Conservation (phyloP, 352 stramenopile species). For the Globisporangium uncinulatum region DNA sequence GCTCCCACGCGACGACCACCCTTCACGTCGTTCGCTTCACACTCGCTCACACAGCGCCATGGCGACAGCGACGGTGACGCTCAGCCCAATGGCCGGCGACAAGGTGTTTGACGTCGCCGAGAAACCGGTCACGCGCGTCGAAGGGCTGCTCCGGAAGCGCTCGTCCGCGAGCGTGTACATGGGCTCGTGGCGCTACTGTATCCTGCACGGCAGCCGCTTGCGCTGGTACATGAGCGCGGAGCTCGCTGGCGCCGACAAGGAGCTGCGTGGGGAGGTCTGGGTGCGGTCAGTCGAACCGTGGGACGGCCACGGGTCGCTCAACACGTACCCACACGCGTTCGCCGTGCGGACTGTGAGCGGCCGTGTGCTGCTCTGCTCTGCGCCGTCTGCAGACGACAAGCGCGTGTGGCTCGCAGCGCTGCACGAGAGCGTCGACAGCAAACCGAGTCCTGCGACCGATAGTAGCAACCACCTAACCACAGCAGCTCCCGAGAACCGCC, state of each 20-base stretch:
- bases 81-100: not conserved
- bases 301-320: slow-evolving; percentile 48
- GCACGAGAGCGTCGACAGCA: slow-evolving; percentile 15
- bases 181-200: slow-evolving; percentile 69
- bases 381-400: slow-evolving; percentile 33
- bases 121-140: slow-evolving; percentile 18
- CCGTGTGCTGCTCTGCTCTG: slow-evolving; percentile 54
- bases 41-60: no score
- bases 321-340: slow-evolving; percentile 52
- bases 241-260: slow-evolving; percentile 32
- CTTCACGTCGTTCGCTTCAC: no score
- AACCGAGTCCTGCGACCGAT: not conserved
- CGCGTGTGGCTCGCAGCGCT: slow-evolving; percentile 42
- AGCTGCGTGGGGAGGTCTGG: slow-evolving; percentile 56
- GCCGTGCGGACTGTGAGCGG: slow-evolving; percentile 52
- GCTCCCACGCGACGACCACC: no score
- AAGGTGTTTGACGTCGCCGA: not conserved
- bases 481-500: slow-evolving; percentile 16
- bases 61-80: not conserved
- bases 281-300: slow-evolving; percentile 53
- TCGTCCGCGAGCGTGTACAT: slow-evolving; percentile 70
- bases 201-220: slow-evolving; percentile 51
- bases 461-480: not conserved
- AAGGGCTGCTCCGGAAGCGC: slow-evolving; percentile 61
- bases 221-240: slow-evolving; percentile 66